phyloP scores from a whole-genome alignment of 2,329 filamentous ascomycete species.

The Alternaria solani region DNA sequence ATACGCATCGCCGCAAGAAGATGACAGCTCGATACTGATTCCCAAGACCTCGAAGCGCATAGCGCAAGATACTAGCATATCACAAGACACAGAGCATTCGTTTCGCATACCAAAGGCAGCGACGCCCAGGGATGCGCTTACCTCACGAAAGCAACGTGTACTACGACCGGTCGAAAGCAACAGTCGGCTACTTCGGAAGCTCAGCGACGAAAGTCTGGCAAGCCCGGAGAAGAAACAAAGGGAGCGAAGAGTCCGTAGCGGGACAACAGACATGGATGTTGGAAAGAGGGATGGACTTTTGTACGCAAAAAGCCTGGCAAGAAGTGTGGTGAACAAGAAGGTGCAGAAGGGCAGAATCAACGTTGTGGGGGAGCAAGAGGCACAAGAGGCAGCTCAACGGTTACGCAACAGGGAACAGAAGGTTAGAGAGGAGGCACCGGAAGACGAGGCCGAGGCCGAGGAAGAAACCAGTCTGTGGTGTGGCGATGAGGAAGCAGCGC shows the following conservation, averaged over 20 bases:
- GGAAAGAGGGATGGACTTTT: slow-evolving; percentile 25
- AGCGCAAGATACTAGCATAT: slow-evolving; percentile 31
- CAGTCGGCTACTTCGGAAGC: slow-evolving; percentile 36
- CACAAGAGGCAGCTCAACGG: slow-evolving; percentile 21
- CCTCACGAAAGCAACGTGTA: slow-evolving; percentile 43
- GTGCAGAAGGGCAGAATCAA: slow-evolving; percentile 24
- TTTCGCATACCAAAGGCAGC: slow-evolving; percentile 33
- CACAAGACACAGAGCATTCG: slow-evolving; percentile 33
- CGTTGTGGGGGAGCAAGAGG: slow-evolving; percentile 19
- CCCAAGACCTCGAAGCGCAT: slow-evolving; percentile 39
- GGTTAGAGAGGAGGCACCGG: slow-evolving; percentile 14
- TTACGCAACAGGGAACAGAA: slow-evolving; percentile 10
- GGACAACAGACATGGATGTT: slow-evolving; percentile 25
- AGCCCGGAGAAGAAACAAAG: slow-evolving; percentile 38
- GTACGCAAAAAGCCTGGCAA: slow-evolving; percentile 43
- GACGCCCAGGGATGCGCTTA: slow-evolving; percentile 16
- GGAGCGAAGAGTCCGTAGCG: slow-evolving; percentile 25
- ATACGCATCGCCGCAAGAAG: slow-evolving; percentile 25
- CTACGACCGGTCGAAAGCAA: slow-evolving; percentile 46
- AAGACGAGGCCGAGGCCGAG: slow-evolving; percentile 24
- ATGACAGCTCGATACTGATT: slow-evolving; percentile 31
- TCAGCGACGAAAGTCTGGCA: slow-evolving; percentile 41
- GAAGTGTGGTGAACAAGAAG: slow-evolving; percentile 36
- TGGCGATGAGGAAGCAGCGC: slow-evolving; percentile 35
- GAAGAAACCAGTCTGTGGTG: slow-evolving; percentile 44